Evolutionary conservation across 2,329 filamentous ascomycete species (phyloP), one percentile per base, ranked within the genome.

Genomic region (Exophiala phaeomuriformis): DNA sequence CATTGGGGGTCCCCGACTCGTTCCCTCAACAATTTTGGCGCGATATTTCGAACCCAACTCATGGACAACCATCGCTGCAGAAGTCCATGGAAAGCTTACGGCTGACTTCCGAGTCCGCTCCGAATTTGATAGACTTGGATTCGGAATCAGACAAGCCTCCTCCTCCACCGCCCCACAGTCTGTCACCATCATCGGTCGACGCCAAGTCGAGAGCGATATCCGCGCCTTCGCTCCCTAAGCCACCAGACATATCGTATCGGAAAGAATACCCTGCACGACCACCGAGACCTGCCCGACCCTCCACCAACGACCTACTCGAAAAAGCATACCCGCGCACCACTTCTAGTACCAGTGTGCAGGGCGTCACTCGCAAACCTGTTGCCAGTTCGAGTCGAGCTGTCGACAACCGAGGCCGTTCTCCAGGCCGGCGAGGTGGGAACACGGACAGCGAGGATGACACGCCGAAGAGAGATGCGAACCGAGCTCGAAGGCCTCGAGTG

Each of bases 211-310:
- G 53, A 30, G 47, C 57, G n/a, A 51, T 45, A 33, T 59, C 60
- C 33, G 58, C 62, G 27, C 39, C 52, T 6, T 37, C 50, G 8
- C 32, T 56, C 28, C 51, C 55, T 12, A 63, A 57, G 48, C 48
- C 62, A 9, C 56, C 58, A n/a, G 60, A 63, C 9, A 67, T 72
- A 19, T 67, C 71, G 0, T 78, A 78, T 60, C 70, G 76, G 57
- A 76, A 74, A 56, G 76, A 78, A 57, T 78, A 76, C 58, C 74
- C 75, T 3, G 64, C 69, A 35, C 64, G 67, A 9, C 64, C 66
- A 9, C 66, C 68, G 5, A 65, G 52, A 31, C 47, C 58, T 9
- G 49, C 60, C 5, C 47, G 53, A 44, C 49, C 61, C 4, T 52
- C 58, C 29, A 59, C 59, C 9, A 58, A 57, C 33, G 55, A 50